Evolutionary conservation across 305 asterid species (phyloP).

Genomic region (Fraxinus baroniana): DNA sequence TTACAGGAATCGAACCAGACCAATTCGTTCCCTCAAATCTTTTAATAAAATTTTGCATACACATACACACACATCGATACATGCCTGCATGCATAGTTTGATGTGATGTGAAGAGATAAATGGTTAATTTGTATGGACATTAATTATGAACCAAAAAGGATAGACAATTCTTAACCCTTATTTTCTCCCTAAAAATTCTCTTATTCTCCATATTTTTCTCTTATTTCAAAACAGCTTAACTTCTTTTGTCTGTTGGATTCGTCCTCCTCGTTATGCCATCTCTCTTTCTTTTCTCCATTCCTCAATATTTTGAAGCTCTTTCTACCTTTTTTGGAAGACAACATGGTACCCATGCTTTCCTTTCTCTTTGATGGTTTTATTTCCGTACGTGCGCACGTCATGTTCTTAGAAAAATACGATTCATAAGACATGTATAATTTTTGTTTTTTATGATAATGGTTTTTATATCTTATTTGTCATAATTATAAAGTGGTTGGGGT

Average conservation of each 20-base stretch:
- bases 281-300: background rate
- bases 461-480: no score
- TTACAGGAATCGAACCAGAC: no score
- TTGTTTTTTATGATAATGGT: background rate
- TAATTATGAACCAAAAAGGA: background rate
- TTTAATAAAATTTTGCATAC: no score
- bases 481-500: no score
- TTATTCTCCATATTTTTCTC: slow-evolving; percentile 15
- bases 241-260: slow-evolving; percentile 4
- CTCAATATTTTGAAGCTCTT: background rate
- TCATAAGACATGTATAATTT: background rate
- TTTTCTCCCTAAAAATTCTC: slow-evolving; percentile 16
- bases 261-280: background rate
- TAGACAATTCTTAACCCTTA: slow-evolving; percentile 16
- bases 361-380: background rate
- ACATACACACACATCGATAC: no score
- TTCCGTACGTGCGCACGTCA: background rate
- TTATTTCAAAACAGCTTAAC: slow-evolving; percentile 6
- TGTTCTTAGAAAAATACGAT: background rate
- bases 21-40: no score
- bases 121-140: background rate
- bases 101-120: background rate
- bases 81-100: background rate
- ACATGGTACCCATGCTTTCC: background rate
- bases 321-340: background rate